Base-by-base conservation (phyloP, 179 eudicot genomes). In the Dionaea muscipula region DNA sequence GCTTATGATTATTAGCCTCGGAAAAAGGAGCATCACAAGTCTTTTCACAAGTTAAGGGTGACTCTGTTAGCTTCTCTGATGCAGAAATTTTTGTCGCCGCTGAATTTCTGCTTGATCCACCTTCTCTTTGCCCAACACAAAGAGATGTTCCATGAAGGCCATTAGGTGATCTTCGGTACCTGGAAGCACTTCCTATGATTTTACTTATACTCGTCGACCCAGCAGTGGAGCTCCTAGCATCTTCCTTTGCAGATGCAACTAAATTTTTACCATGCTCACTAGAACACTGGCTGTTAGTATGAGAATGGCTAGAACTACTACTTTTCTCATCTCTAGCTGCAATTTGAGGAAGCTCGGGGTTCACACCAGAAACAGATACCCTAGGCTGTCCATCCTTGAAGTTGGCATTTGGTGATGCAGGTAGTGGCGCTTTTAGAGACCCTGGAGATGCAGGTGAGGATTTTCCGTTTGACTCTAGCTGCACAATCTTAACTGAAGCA, bases 261-360 rank as follows among this genome's bases (percentile, higher is more conserved):
- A 50, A 20, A 51, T 48, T 65, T 63, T 66, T 76, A n/a, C 51
- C 70, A 39, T 60, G 81, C 33, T 79, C 94, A 64, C 81, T 81
- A 4, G 88, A 84, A 65, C 88, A 76, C 64, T 81, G 95, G 55
- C 89, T 78, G 61, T 77, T 72, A 39, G 78, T 83, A 22, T 75
- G 95, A 5, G 89, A 86, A 60, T 77, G 95, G 62, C 94, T 81
- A 18, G 85, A 83, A 69, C 87, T 82, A 57, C 87, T 81, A 62
- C 87, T 78, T 64, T 71, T 86, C 31, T 82, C 94, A 70, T 86
- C 97, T 72, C 61, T 86, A 12, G 58, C 64, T 19, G 65, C 51
- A 24, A 77, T 31, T 48, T 73, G 76, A 56, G 81, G 79, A 26
- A 47, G 35, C 47, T 83, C 87, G 25, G 74, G 67, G 66, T 66